Percentiles rank a stretch among this genome's conserved stretches.
Conservation (phyloP, 371 early-diverging fungal species). For the Saksenaea vasiformis region DNA sequence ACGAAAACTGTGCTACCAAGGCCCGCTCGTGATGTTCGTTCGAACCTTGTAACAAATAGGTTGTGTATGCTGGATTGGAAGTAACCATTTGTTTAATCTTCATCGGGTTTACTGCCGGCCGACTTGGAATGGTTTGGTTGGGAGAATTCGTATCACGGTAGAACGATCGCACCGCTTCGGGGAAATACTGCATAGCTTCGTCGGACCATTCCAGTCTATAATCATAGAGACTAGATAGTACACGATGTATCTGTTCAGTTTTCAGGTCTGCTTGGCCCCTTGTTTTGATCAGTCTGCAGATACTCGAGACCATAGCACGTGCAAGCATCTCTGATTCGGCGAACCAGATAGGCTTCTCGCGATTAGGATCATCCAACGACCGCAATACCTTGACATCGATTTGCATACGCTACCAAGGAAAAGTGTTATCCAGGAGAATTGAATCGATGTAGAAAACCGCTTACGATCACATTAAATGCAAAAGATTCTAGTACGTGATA, state of each 20-base stretch:
- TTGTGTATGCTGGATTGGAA: slow-evolving; percentile 29
- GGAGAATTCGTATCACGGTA: slow-evolving; percentile 35
- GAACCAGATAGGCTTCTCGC: slow-evolving; percentile 68
- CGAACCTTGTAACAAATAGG: slow-evolving; percentile 41
- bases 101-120: slow-evolving; percentile 37
- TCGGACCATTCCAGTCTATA: slow-evolving; percentile 61
- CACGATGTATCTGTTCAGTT: slow-evolving; percentile 55
- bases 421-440: neutral
- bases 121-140: slow-evolving; percentile 17
- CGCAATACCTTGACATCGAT: slow-evolving; percentile 60
- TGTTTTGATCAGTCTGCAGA: slow-evolving; percentile 63
- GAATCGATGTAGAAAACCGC: neutral
- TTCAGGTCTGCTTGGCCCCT: slow-evolving; percentile 66
- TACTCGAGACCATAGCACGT: slow-evolving; percentile 56
- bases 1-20: slow-evolving; percentile 53
- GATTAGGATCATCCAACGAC: slow-evolving; percentile 59
- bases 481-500: slow-evolving; percentile 67
- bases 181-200: slow-evolving; percentile 55
- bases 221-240: slow-evolving; percentile 55
- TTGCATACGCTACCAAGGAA: slow-evolving; percentile 51
- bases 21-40: slow-evolving; percentile 34
- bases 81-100: slow-evolving; percentile 33
- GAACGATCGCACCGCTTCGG: slow-evolving; percentile 55
- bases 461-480: slow-evolving; percentile 61
- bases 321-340: slow-evolving; percentile 69